Evolutionary conservation across 768 basidiomycete genomes (phyloP).

Genomic region (Amanita muscaria): DNA sequence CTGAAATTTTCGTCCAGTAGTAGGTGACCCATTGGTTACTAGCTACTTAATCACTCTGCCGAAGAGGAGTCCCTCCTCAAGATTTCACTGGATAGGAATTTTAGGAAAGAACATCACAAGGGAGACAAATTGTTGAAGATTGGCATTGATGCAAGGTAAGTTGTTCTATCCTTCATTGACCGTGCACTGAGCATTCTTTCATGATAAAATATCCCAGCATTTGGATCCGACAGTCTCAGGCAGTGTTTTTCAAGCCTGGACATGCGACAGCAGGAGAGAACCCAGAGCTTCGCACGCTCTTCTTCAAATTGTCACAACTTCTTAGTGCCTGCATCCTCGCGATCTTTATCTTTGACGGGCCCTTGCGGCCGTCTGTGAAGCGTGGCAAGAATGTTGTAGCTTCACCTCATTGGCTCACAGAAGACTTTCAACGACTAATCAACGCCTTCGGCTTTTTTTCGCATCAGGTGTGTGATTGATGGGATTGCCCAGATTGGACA

Average conservation of each 20-base stretch:
- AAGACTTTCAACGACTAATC: conserved; percentile 23
- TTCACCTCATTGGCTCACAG: conserved; percentile 20
- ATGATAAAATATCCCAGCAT: too few relatives aligned
- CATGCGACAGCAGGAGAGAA: conserved; percentile 23
- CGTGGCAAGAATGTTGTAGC: conserved; percentile 23
- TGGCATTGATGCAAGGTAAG: too few relatives aligned
- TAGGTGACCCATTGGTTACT: too few relatives aligned
- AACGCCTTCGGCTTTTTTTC: conserved; percentile 34
- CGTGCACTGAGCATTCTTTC: too few relatives aligned
- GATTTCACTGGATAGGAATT: too few relatives aligned
- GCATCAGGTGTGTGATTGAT: conserved; percentile 13
- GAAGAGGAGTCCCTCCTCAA: too few relatives aligned
- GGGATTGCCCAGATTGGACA: too few relatives aligned
- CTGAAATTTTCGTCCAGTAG: too few relatives aligned
- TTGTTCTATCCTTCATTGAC: too few relatives aligned
- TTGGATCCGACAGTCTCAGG: conserved; percentile 9
- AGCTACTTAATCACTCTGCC: too few relatives aligned
- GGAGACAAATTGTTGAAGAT: too few relatives aligned
- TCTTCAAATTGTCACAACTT: conserved; percentile 32
- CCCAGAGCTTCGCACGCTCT: conserved; percentile 35
- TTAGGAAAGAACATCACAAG: too few relatives aligned
- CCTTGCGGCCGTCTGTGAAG: conserved; percentile 32
- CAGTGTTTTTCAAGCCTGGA: not conserved
- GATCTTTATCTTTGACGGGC: conserved; percentile 46
- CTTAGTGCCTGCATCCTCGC: conserved; percentile 27